phyloP scores from a whole-genome alignment of 768 basidiomycete genomes.

The Cystobasidiopsis lactophilus region DNA sequence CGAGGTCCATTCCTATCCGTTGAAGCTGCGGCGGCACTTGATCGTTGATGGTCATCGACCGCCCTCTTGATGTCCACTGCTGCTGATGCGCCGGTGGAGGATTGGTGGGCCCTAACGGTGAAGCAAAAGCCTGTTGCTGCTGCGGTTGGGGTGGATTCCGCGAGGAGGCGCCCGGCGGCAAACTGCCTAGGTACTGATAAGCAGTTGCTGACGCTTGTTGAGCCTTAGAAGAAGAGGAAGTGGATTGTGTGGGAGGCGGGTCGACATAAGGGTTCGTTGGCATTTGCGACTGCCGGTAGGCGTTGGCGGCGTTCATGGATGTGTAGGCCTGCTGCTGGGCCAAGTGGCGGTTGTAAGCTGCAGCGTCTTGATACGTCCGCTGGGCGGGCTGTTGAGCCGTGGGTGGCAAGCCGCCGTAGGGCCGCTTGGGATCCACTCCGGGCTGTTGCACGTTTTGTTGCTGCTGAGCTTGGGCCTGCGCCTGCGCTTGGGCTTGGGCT shows the following conservation, averaged over 20 bases:
- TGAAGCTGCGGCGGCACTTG: conserved; percentile 64
- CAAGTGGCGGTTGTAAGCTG: conserved; percentile 80
- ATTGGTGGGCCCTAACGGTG: conserved; percentile 15
- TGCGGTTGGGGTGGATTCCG: conserved; percentile 6
- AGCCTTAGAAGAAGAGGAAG: background rate
- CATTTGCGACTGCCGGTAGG: conserved; percentile 18
- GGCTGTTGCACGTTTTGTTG: background rate
- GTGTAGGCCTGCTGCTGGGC: conserved; percentile 83
- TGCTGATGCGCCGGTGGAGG: conserved; percentile 22
- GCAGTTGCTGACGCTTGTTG: background rate
- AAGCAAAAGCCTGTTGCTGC: conserved; percentile 16
- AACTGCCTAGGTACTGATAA: conserved; percentile 13
- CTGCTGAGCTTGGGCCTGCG: background rate
- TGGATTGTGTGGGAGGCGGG: background rate
- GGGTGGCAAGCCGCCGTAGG: conserved; percentile 78
- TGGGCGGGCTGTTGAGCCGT: conserved; percentile 61
- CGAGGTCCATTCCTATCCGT: conserved; percentile 24
- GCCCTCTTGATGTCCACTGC: conserved; percentile 31
- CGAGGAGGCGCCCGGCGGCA: background rate
- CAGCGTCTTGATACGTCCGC: conserved; percentile 73
- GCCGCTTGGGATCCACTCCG: conserved; percentile 48
- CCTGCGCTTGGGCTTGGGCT: conserved; percentile 12
- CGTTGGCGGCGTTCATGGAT: conserved; percentile 19
- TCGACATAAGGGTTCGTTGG: conserved; percentile 15
- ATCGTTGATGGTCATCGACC: conserved; percentile 87